Base-by-base conservation (phyloP, 2,329 filamentous ascomycete species). In the Aspergillus sp. region DNA sequence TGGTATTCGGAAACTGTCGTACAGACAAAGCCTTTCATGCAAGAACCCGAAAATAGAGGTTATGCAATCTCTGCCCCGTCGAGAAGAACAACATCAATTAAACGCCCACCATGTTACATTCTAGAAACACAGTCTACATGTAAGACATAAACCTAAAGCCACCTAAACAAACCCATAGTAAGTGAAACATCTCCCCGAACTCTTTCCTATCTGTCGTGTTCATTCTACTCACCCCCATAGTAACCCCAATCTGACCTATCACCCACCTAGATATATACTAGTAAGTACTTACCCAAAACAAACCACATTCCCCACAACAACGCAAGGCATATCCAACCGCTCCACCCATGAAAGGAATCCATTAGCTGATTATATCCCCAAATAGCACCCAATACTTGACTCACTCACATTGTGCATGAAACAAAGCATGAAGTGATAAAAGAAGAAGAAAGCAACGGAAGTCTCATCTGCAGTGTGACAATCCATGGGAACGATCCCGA, bases 401-500 rank as follows among this genome's bases (percentile, higher is more conserved):
- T 7, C 7, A 19, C 21, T 13, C 32, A 36, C 11, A 36, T 13
- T 36, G 11, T 36, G 32, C 32, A 36, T 13, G 32, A 5, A 36
- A 15, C 11, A 36, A 36, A 42, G 17, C 15, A 10, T 3, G 21
- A 38, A 23, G 7, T 27, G 7, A 15, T 13, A 23, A 8, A 23
- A 50, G 3, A n/a, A 44, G 52, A n/a, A 36, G 32, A 36, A 36
- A 36, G 32, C 32, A 36, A 32, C 11, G 32, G 32, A 13, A 36
- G 32, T 44, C n/a, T 32, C 53, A 55, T 47, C 53, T 55, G 53
- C 53, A 57, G 62, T 64, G 62, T 57, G 55, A 59, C 52, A 55
- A 61, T 59, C 63, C 50, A 57, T 58, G 62, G 61, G 56, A 57
- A 54, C 60, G 58, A 60, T 62, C 60, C 32, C 50, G 41, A 64